Evolutionary conservation across 495 filamentous ascomycete species (phyloP).

Genomic region (Xylaria longipes): DNA sequence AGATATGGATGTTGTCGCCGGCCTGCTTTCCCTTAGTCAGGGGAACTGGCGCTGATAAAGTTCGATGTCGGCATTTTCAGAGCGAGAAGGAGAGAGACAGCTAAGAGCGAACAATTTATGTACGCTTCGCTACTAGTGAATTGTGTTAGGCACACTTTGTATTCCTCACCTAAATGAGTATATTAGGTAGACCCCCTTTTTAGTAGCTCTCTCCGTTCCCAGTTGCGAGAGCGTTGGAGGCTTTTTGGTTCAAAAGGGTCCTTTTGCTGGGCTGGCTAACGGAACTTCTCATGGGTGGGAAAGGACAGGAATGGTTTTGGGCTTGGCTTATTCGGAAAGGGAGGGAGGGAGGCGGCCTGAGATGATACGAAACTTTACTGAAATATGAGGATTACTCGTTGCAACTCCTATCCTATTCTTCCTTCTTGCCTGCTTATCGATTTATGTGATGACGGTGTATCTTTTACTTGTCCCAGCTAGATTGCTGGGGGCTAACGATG

Average conservation of each 20-base stretch:
- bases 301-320: conserved; percentile 15
- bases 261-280: conserved; percentile 6
- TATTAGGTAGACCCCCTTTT: conserved; percentile 3
- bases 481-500: neutral
- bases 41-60: conserved; percentile 58
- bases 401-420: neutral
- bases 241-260: neutral
- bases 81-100: neutral
- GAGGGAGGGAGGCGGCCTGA: neutral
- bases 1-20: conserved; percentile 80
- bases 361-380: neutral
- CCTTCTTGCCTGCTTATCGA: neutral
- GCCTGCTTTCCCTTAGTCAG: conserved; percentile 72
- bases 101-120: neutral
- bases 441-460: conserved; percentile 3
- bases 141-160: conserved; percentile 6
- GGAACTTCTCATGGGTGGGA: conserved; percentile 11
- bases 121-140: neutral
- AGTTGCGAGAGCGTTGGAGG: neutral
- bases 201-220: neutral
- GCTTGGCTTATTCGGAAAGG: conserved; percentile 15
- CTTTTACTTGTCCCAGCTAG: neutral
- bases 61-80: neutral
- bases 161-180: neutral
- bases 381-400: neutral